Evolutionary conservation across 306 rosid species (phyloP).

Genomic region (Vachellia collinsii): DNA sequence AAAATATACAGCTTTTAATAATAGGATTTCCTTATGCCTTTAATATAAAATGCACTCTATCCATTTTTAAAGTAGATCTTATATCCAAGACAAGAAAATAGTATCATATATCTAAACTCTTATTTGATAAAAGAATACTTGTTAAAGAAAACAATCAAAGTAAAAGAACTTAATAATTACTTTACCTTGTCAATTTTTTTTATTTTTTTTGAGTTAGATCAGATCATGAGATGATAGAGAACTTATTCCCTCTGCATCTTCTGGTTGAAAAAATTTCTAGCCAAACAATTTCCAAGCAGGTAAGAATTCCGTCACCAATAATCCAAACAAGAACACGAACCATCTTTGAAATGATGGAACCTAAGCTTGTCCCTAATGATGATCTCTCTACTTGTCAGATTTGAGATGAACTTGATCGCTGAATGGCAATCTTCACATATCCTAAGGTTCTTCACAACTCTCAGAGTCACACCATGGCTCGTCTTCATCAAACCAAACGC

Average conservation of each 20-base stretch:
- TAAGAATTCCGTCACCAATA: conserved; percentile 65
- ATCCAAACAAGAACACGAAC: conserved; percentile 78
- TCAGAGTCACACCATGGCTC: conserved; percentile 51
- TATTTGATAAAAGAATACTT: too few species aligned
- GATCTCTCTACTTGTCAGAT: conserved; percentile 67
- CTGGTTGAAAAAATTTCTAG: not conserved
- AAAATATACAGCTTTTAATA: too few species aligned
- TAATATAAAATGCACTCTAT: too few species aligned
- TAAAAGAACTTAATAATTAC: too few species aligned
- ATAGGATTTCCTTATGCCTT: too few species aligned
- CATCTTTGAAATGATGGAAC: conserved; percentile 78
- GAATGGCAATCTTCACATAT: conserved; percentile 94
- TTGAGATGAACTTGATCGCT: conserved; percentile 73
- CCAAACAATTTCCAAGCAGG: not conserved
- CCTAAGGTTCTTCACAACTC: conserved; percentile 83
- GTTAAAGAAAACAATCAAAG: too few species aligned
- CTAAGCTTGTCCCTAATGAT: conserved; percentile 80
- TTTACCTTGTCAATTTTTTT: too few species aligned
- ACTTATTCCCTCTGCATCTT: conserved; percentile 11
- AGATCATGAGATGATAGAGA: not conserved
- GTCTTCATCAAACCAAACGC: conserved; percentile 78
- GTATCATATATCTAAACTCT: too few species aligned
- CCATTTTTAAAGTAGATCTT: too few species aligned
- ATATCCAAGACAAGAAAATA: too few species aligned
- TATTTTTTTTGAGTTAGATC: too few species aligned